Base-by-base conservation (phyloP, 148 eudicot species). In the Diospyros lotus region DNA sequence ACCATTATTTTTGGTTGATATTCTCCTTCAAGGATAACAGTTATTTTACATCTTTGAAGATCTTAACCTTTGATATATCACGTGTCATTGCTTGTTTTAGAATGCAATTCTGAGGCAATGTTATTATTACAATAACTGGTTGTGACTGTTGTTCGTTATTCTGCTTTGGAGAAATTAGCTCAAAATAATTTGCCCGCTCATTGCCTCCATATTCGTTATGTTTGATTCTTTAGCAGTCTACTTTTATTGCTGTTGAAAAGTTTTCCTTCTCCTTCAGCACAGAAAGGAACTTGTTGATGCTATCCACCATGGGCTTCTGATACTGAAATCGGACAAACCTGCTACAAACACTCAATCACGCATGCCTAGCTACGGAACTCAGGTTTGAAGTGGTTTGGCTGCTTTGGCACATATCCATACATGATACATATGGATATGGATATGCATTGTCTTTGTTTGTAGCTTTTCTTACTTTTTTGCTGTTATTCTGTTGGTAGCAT, bases 361-460 rank as follows among this genome's bases (percentile, higher is more conserved):
- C 73, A 83, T 89, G 91, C 98, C 98, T 51, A 95, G 98, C 77
- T 95, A 95, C 85, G 98, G 94, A 71, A 92, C 94, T 75, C 98
- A 94, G 97, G 98, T 94, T 68, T 62, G 41, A 43, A 66, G 7
- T 53, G 40, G 71, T 66, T 51, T 45, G 66, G 43, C 54, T 28
- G 28, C 0, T 28, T 28, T 28, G 28, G 28, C 28, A 28, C 28
- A 28, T 28, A 28, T 28, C 28, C 28, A 28, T 28, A 28, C 28
- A 28, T 28, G 28, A 28, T 28, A 48, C 48, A 17, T 44, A 28
- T 62, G 44, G 48, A 28, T 28, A 28, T 28, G 28, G 28, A 28
- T 28, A 28, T 28, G 28, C 28, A 28, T 28, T 28, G 28, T 28
- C 28, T 28, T 28, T 28, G 28, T 7, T 62, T 12, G 12, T 28